Percentiles rank a stretch among this genome's conserved stretches.
Evolutionary conservation across 2,329 filamentous ascomycete species (phyloP).

Genomic region (Phialophora tarda): DNA sequence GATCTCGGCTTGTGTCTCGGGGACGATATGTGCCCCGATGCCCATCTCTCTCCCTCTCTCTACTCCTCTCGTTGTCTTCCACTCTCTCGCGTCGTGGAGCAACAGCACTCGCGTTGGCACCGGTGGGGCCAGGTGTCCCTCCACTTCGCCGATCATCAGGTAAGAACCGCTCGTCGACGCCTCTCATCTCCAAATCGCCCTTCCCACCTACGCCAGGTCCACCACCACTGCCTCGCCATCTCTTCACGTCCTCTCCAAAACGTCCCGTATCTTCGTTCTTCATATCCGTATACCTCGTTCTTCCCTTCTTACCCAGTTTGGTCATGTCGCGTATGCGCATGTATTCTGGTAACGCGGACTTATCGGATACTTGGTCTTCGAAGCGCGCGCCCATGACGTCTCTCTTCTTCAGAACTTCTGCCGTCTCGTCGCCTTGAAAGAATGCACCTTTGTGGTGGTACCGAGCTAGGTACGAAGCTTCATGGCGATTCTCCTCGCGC

Average conservation of each 20-base stretch:
- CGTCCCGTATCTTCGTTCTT: conserved; percentile 86
- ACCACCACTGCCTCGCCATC: conserved; percentile 40
- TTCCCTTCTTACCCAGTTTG: conserved; percentile 88
- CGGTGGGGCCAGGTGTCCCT: conserved; percentile 45
- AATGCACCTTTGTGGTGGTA: conserved; percentile 98
- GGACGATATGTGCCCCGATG: conserved; percentile 40
- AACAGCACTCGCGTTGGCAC: conserved; percentile 54
- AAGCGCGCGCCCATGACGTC: conserved; percentile 87
- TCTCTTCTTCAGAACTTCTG: conserved; percentile 75
- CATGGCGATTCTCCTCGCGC: conserved; percentile 72
- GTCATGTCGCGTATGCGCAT: conserved; percentile 94
- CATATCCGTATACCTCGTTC: conserved; percentile 87
- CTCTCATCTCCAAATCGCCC: conserved; percentile 44
- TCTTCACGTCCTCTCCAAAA: conserved; percentile 68
- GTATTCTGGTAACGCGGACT: conserved; percentile 84
- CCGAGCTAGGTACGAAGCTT: conserved; percentile 89
- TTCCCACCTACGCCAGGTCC: conserved; percentile 38
- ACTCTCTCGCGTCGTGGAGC: conserved; percentile 42
- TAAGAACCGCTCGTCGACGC: conserved; percentile 55
- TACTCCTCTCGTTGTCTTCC: conserved; percentile 35
- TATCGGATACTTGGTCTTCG: conserved; percentile 80
- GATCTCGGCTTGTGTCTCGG: conserved; percentile 36
- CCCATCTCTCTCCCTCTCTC: conserved; percentile 22
- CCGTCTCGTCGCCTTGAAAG: conserved; percentile 80
- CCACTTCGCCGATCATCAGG: conserved; percentile 50